Conservation (phyloP, 208 protist genomes). For the Lotmaria passim region DNA sequence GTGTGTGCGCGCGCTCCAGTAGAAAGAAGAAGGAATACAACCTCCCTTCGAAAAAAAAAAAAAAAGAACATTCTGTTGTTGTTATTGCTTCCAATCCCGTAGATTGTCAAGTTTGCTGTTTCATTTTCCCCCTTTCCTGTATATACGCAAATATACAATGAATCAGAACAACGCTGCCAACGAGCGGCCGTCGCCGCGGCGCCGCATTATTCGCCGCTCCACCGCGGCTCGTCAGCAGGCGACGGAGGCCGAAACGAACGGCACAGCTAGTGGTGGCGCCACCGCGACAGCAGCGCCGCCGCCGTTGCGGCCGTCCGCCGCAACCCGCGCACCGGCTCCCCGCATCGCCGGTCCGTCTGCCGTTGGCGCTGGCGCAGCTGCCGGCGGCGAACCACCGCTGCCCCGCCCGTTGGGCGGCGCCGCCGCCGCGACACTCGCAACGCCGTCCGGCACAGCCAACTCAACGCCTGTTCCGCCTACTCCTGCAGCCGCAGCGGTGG, state of each 20-base stretch:
- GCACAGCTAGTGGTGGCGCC: too few species aligned
- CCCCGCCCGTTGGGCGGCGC: not conserved
- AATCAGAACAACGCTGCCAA: not conserved
- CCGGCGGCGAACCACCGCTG: not conserved
- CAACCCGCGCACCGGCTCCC: conserved; percentile 15
- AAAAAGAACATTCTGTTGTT: too few species aligned
- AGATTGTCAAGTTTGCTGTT: conserved; percentile 8
- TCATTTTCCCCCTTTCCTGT: conserved; percentile 13
- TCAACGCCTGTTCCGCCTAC: not conserved
- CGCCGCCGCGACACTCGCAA: not conserved
- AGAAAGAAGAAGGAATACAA: too few species aligned
- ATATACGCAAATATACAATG: not conserved
- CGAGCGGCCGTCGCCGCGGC: conserved; percentile 14
- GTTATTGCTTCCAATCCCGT: too few species aligned
- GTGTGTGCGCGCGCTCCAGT: too few species aligned
- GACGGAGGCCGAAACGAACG: not conserved
- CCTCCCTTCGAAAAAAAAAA: too few species aligned
- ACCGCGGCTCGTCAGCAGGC: conserved; percentile 6
- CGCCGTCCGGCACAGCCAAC: not conserved
- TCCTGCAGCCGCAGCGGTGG: conserved; percentile 1
- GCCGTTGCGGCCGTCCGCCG: not conserved
- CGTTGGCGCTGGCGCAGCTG: not conserved
- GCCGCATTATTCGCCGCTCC: conserved; percentile 18
- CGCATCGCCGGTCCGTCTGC: conserved; percentile 18
- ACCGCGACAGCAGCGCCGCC: not conserved